Evolutionary conservation across 495 filamentous ascomycete genomes (phyloP), one percentile per base, ranked within the genome.

Genomic region (Hypoxylon trugodes): DNA sequence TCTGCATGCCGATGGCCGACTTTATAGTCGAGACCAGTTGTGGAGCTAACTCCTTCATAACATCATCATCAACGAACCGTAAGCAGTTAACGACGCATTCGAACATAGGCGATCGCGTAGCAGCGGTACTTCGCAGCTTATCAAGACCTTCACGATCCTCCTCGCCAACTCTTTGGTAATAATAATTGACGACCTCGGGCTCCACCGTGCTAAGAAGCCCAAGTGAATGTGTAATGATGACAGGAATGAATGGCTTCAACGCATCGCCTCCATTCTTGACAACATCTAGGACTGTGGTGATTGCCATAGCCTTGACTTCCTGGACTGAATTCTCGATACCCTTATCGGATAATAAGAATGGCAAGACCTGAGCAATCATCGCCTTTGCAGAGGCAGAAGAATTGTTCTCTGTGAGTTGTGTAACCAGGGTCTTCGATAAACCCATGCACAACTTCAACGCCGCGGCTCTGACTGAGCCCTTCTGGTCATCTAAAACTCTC

Each of bases 401-500:
- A 36, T 87, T 86, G 7, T 89, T 89, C 13, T 89, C 86, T 74
- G 96, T 92, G n/a, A 98, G 83, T 43, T 88, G 89, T 33, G 91
- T 87, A 10, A 93, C 91, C 13, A 97, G 81, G 6, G 90, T 88
- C 35, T 88, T 89, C 3, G 91, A 93, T 47, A 98, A 81, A 1
- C 86, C 85, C 70, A 91, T 87, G 57, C 92, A 94, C 2, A 98
- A 83, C 40, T 88, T 86, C 41, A 91, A 76, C 13, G 95, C 95
- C 0, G 93, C 90, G 19, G 79, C 77, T 35, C 95, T 85, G 9
- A 98, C 95, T 6, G 90, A 91, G 19, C 88, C 89, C 74, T 98
- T 98, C 65, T 97, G 95, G 73, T 98, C 95, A 73, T 98, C 95
- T 10, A 97, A 73, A 4, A 92, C 89, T 65, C 90, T 94, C 75